Evolutionary conservation across 805 yeast species (phyloP).

Genomic region (Zygosaccharomyces gambellarensis): DNA sequence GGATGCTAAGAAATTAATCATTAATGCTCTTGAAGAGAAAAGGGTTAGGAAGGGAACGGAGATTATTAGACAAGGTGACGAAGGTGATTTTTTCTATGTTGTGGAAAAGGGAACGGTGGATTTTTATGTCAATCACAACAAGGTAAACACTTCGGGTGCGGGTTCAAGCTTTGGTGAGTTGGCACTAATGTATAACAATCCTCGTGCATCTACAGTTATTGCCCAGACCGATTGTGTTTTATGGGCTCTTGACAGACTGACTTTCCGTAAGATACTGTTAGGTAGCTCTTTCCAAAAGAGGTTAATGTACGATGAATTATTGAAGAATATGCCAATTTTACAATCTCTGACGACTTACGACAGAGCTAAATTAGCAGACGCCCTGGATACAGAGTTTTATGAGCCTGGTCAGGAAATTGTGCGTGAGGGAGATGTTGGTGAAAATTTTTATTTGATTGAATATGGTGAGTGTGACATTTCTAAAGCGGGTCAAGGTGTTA

Average conservation of each 20-base stretch:
- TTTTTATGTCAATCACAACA: slow-evolving; percentile 58
- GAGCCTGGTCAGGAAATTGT: slow-evolving; percentile 70
- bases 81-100: slow-evolving; percentile 87
- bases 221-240: slow-evolving; percentile 67
- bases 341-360: slow-evolving; percentile 69
- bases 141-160: slow-evolving; percentile 70
- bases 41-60: slow-evolving; percentile 52
- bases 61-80: slow-evolving; percentile 87
- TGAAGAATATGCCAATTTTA: slow-evolving; percentile 81
- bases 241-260: slow-evolving; percentile 91
- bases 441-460: slow-evolving; percentile 68
- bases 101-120: slow-evolving; percentile 83
- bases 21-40: slow-evolving; percentile 79
- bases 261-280: slow-evolving; percentile 84
- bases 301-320: slow-evolving; percentile 80
- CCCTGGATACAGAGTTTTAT: slow-evolving; percentile 72
- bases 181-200: slow-evolving; percentile 95
- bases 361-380: slow-evolving; percentile 90
- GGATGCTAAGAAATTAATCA: slow-evolving; percentile 68
- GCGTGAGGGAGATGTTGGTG: slow-evolving; percentile 81
- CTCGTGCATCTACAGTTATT: slow-evolving; percentile 91
- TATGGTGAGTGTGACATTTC: slow-evolving; percentile 77
- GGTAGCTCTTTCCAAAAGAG: slow-evolving; percentile 91
- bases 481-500: slow-evolving; percentile 53
- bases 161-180: slow-evolving; percentile 95